Conservation (phyloP, 805 yeast species). For the Nakazawaea wyomingensis region DNA sequence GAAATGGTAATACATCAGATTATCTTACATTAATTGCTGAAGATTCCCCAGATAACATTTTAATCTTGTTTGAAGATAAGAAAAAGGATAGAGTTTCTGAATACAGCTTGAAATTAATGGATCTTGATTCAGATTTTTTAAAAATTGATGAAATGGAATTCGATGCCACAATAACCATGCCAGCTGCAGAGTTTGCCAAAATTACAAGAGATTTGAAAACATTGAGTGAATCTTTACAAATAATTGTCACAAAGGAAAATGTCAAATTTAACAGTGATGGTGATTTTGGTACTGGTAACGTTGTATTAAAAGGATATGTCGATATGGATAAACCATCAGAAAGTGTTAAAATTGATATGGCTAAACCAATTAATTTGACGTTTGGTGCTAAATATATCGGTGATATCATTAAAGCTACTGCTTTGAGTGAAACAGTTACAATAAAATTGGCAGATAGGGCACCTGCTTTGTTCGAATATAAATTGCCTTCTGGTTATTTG, state of each 20-base stretch:
- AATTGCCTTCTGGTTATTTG: constrained; percentile 85
- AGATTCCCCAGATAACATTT: constrained; percentile 57
- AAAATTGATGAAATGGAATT: constrained; percentile 92
- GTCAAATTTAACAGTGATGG: constrained; percentile 89
- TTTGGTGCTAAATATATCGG: constrained; percentile 88
- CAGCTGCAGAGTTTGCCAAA: constrained; percentile 83
- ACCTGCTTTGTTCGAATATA: constrained; percentile 92
- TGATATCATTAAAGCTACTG: constrained; percentile 88
- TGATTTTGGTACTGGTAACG: constrained; percentile 83
- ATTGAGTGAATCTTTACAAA: constrained; percentile 80
- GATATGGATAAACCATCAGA: constrained; percentile 79
- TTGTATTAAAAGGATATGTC: constrained; percentile 77
- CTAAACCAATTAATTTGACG: constrained; percentile 80
- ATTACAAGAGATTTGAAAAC: constrained; percentile 83
- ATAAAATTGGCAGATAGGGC: constrained; percentile 84
- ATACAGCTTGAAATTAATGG: constrained; percentile 88
- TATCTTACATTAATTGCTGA: constrained; percentile 85
- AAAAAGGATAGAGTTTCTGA: constrained; percentile 89
- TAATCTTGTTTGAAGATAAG: constrained; percentile 85
- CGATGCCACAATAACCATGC: constrained; percentile 82
- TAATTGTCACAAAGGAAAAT: constrained; percentile 85
- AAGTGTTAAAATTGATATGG: constrained; percentile 69
- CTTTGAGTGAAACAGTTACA: constrained; percentile 71
- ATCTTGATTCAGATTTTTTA: constrained; percentile 90
- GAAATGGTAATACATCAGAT: constrained; percentile 88